Evolutionary conservation across 805 yeast species (phyloP).

Genomic region (Spathaspora passalidarum): DNA sequence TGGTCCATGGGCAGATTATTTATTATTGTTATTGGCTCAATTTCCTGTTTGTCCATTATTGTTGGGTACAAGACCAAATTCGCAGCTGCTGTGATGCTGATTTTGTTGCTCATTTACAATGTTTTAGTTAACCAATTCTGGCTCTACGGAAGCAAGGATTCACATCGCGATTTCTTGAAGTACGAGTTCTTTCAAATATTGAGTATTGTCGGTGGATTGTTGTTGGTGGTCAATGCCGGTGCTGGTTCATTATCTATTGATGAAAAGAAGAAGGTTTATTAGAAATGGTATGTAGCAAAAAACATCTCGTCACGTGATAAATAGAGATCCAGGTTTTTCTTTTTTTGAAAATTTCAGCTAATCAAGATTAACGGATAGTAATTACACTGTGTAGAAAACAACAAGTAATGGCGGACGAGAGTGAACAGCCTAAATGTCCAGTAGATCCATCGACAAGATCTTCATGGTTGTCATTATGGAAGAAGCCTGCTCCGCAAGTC

Average conservation of each 20-base stretch:
- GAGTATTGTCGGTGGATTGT: slow-evolving; percentile 90
- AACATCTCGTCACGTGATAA: background rate
- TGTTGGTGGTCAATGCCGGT: slow-evolving; percentile 89
- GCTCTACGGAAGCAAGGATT: slow-evolving; percentile 66
- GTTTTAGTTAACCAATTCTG: slow-evolving; percentile 83
- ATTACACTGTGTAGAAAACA: background rate
- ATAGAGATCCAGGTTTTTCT: background rate
- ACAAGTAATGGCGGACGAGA: background rate
- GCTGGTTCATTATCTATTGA: slow-evolving; percentile 93
- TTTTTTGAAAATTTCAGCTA: background rate
- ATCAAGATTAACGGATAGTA: background rate
- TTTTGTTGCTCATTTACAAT: slow-evolving; percentile 73
- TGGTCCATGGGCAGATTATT: slow-evolving; percentile 68
- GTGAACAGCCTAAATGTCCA: slow-evolving; percentile 17
- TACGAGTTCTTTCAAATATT: slow-evolving; percentile 94
- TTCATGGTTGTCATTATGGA: slow-evolving; percentile 24
- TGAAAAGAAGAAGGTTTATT: slow-evolving; percentile 92
- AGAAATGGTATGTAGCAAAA: slow-evolving; percentile 8
- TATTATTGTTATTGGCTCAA: slow-evolving; percentile 65
- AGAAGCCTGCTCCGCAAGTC: slow-evolving; percentile 6
- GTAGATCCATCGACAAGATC: slow-evolving; percentile 39
- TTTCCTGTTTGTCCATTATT: slow-evolving; percentile 72
- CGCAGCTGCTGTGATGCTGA: slow-evolving; percentile 69
- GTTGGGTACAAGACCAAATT: slow-evolving; percentile 92
- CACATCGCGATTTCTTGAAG: slow-evolving; percentile 82